These are phyloP conservation scores for Podosphaera leucotricha DNA, from an alignment of 2,329 filamentous ascomycete species.

Conservation along the genomic window DNA sequence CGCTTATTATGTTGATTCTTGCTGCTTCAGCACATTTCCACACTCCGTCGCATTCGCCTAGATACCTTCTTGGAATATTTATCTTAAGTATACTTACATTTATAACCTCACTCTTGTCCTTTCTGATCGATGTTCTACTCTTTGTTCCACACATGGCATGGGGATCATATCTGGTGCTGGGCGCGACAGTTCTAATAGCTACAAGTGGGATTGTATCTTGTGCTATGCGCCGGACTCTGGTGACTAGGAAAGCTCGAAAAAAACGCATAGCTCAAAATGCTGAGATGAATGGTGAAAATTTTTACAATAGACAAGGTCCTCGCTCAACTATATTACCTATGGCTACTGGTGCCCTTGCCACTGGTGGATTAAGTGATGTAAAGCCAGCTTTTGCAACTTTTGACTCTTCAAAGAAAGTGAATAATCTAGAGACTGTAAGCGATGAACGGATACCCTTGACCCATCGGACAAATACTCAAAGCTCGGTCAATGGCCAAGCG, in stretches of 20 bases:
- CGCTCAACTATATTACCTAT: conserved; percentile 15
- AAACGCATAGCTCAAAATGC: conserved; percentile 80
- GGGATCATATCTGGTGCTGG: conserved; percentile 85
- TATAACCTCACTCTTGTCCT: conserved; percentile 61
- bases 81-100: conserved; percentile 74
- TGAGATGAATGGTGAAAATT: conserved; percentile 91
- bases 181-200: conserved; percentile 64
- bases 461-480: conserved; percentile 32
- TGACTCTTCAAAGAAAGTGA: conserved; percentile 22
- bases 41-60: conserved; percentile 65
- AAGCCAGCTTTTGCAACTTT: conserved; percentile 37
- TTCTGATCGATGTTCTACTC: conserved; percentile 77
- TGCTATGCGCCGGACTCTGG: conserved; percentile 79
- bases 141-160: conserved; percentile 87
- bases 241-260: conserved; percentile 81
- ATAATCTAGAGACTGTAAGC: conserved; percentile 33
- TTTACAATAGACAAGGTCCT: conserved; percentile 42
- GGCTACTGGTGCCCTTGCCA: conserved; percentile 30
- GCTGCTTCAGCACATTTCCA: conserved; percentile 68
- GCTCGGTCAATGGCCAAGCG: conserved; percentile 19
- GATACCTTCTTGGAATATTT: conserved; percentile 65
- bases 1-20: conserved; percentile 62
- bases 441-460: conserved; percentile 54
- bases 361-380: conserved; percentile 28
- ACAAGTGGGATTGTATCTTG: conserved; percentile 69